Evolutionary conservation across 768 basidiomycete genomes (phyloP).

Genomic region (Russula olivacea): DNA sequence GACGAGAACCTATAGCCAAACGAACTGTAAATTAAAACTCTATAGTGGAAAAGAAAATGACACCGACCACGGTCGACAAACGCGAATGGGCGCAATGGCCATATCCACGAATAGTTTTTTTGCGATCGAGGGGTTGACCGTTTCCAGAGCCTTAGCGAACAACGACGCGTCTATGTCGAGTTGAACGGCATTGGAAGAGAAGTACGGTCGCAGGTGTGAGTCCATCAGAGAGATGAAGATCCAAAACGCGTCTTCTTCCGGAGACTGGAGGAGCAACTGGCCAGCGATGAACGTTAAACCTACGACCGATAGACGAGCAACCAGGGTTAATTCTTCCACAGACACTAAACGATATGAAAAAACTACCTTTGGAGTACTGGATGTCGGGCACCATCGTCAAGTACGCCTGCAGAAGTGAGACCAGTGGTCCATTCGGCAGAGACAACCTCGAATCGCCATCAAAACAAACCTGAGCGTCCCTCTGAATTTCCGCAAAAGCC

Average conservation of each 20-base stretch:
- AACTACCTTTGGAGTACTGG: constrained; percentile 56
- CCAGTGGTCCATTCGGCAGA: constrained; percentile 49
- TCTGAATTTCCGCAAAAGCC: constrained; percentile 49
- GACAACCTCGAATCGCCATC: constrained; percentile 53
- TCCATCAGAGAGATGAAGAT: constrained; percentile 87
- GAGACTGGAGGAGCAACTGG: constrained; percentile 64
- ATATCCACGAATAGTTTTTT: constrained; percentile 64
- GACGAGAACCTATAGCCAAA: constrained; percentile 54
- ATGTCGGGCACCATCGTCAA: constrained; percentile 83
- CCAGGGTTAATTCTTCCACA: neutral
- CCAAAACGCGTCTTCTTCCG: constrained; percentile 90
- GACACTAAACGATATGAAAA: neutral
- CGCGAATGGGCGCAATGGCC: constrained; percentile 47
- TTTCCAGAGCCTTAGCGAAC: constrained; percentile 65
- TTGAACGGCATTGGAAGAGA: constrained; percentile 52
- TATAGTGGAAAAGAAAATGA: neutral
- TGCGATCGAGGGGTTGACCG: constrained; percentile 50
- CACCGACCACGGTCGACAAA: constrained; percentile 62
- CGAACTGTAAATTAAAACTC: neutral
- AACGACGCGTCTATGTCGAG: constrained; percentile 72
- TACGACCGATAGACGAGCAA: constrained; percentile 28
- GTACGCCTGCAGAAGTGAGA: constrained; percentile 59
- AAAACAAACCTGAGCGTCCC: constrained; percentile 51
- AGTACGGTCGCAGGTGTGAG: constrained; percentile 72
- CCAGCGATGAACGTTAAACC: constrained; percentile 68